Conservation (phyloP, 1,284 basidiomycete genomes). For the Wallemia mellicola region DNA sequence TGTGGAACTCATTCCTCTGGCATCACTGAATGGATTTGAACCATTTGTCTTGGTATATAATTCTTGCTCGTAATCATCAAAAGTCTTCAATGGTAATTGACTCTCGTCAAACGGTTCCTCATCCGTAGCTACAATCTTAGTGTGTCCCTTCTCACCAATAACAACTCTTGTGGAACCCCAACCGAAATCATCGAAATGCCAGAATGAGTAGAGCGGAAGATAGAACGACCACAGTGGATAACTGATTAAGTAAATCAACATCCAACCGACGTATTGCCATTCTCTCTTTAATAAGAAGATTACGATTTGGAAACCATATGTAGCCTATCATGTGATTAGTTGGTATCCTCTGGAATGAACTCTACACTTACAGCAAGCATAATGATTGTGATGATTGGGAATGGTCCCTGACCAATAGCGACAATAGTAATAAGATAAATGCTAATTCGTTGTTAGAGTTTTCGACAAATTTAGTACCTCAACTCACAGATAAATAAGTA, state of each 20-base stretch:
- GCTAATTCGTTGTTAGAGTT: conserved; percentile 21
- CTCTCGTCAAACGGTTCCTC: conserved; percentile 88
- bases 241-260: conserved; percentile 80
- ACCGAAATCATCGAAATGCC: conserved; percentile 97
- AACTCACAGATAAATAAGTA: conserved; percentile 29
- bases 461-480: neutral
- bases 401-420: conserved; percentile 27
- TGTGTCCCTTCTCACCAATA: conserved; percentile 58
- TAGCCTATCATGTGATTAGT: conserved; percentile 19
- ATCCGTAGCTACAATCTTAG: conserved; percentile 81
- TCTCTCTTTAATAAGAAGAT: conserved; percentile 61
- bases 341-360: neutral
- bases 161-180: conserved; percentile 90
- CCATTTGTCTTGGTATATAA: conserved; percentile 22
- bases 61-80: conserved; percentile 88
- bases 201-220: conserved; percentile 88
- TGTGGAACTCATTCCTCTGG: neutral
- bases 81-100: conserved; percentile 73
- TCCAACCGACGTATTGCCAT: conserved; percentile 93
- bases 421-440: conserved; percentile 58
- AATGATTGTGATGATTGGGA: conserved; percentile 50
- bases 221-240: conserved; percentile 76
- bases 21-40: neutral
- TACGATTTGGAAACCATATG: conserved; percentile 73
- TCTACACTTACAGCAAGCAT: conserved; percentile 32